Evolutionary conservation across 345 rosid species (phyloP).

Genomic region (Mallotus nudiflorus): DNA sequence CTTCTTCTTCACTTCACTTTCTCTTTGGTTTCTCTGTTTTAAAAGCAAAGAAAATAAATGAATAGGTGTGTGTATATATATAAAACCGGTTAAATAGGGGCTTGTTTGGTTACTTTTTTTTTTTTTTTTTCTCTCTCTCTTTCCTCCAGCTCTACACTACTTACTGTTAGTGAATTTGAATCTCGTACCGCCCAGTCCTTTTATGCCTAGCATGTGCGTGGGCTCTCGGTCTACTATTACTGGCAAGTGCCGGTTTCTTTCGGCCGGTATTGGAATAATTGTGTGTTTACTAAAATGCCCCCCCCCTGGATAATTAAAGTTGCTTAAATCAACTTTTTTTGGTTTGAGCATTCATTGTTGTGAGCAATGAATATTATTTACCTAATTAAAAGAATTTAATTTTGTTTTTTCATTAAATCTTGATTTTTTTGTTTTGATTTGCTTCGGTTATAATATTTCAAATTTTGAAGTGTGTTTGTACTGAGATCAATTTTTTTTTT

Average conservation of each 20-base stretch:
- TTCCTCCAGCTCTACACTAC: constrained; percentile 14
- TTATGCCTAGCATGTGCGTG: constrained; percentile 22
- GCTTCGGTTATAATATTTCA: no score
- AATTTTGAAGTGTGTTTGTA: neutral
- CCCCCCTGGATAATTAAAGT: neutral
- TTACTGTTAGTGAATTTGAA: constrained; percentile 19
- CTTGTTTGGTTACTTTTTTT: neutral
- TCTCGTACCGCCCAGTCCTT: constrained; percentile 26
- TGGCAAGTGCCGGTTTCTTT: constrained; percentile 25
- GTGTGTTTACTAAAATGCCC: neutral
- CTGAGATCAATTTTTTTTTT: neutral
- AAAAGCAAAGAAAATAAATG: constrained; percentile 28
- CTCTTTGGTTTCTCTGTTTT: constrained; percentile 24
- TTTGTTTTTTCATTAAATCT: no score
- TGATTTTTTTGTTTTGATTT: no score
- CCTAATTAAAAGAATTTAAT: no score
- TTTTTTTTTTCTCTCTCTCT: constrained; percentile 6
- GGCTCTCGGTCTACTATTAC: neutral
- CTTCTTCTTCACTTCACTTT: no score
- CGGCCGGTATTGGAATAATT: neutral
- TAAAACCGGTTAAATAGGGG: neutral
- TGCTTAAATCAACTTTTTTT: neutral
- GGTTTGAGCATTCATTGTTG: neutral
- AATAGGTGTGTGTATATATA: neutral
- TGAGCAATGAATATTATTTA: neutral